Percentiles rank a stretch among this genome's conserved stretches.
phyloP scores from a whole-genome alignment of 75 land plant genomes.

The Picea sitchensis region DNA sequence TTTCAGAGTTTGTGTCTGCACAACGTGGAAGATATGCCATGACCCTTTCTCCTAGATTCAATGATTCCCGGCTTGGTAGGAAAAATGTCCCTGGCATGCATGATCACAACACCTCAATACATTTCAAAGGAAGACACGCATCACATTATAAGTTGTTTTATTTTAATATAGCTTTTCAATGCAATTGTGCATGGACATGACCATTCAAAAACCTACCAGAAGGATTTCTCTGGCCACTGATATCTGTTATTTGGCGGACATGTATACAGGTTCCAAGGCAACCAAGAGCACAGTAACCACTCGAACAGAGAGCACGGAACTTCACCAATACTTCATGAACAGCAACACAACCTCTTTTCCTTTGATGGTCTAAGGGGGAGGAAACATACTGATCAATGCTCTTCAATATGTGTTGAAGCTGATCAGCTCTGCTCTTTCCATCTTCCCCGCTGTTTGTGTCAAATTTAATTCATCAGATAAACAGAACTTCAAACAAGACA shows the following conservation, averaged over 20 bases:
- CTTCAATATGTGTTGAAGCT: slow-evolving; percentile 81
- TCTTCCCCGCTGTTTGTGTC: slow-evolving; percentile 81
- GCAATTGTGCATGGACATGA: background rate
- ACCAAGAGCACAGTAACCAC: slow-evolving; percentile 77
- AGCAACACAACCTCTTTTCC: slow-evolving; percentile 81
- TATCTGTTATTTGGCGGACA: slow-evolving; percentile 40
- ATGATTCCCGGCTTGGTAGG: slow-evolving; percentile 83
- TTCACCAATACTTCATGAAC: slow-evolving; percentile 76
- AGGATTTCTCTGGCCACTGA: slow-evolving; percentile 41
- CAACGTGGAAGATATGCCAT: slow-evolving; percentile 92
- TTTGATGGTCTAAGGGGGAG: slow-evolving; percentile 73
- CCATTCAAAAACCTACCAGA: slow-evolving; percentile 49
- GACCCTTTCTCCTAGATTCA: slow-evolving; percentile 83
- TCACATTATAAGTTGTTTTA: background rate
- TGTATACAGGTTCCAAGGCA: slow-evolving; percentile 75
- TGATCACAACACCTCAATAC: background rate
- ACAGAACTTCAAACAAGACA: background rate
- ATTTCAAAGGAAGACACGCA: background rate
- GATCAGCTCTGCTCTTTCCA: slow-evolving; percentile 94
- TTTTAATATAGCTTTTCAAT: background rate
- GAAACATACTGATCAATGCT: slow-evolving; percentile 89
- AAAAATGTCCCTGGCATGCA: slow-evolving; percentile 66
- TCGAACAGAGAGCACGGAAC: slow-evolving; percentile 76
- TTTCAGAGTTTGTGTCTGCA: slow-evolving; percentile 72
- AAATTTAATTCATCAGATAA: slow-evolving; percentile 1